Conservation (phyloP, 768 basidiomycete genomes). For the Suillus subluteus region DNA sequence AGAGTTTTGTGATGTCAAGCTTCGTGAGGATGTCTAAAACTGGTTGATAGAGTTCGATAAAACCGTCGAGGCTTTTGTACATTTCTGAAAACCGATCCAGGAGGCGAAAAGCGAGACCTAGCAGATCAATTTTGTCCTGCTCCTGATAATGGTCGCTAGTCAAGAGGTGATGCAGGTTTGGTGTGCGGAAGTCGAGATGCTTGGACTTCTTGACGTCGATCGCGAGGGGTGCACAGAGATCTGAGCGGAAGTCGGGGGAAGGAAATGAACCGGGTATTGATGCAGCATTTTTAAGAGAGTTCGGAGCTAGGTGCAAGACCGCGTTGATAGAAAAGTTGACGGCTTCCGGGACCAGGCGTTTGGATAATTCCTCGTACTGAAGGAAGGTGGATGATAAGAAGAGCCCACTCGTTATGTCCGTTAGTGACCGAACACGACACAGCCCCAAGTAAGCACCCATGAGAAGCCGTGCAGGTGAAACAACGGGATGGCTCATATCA, state of each 20-base stretch:
- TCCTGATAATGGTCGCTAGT: slow-evolving; percentile 36
- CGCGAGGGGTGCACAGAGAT: slow-evolving; percentile 43
- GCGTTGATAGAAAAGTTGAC: slow-evolving; percentile 79
- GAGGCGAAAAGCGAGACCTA: slow-evolving; percentile 65
- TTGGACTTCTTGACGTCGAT: slow-evolving; percentile 45
- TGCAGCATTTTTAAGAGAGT: slow-evolving; percentile 45
- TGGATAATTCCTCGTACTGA: slow-evolving; percentile 85
- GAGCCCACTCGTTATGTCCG: slow-evolving; percentile 82
- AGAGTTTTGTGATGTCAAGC: slow-evolving; percentile 49
- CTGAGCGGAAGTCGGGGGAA: slow-evolving; percentile 66
- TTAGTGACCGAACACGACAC: slow-evolving; percentile 71
- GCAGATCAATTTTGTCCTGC: slow-evolving; percentile 74
- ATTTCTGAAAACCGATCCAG: slow-evolving; percentile 70
- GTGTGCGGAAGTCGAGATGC: slow-evolving; percentile 42
- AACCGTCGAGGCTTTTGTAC: slow-evolving; percentile 79
- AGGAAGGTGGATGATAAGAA: slow-evolving; percentile 86
- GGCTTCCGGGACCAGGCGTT: slow-evolving; percentile 87
- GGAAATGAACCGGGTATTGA: slow-evolving; percentile 74
- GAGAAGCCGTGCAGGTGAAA: slow-evolving; percentile 83
- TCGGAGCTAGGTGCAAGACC: slow-evolving; percentile 75
- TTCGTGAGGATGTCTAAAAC: slow-evolving; percentile 58
- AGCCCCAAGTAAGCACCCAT: slow-evolving; percentile 92
- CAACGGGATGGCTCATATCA: slow-evolving; percentile 89
- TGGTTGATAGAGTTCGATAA: slow-evolving; percentile 84
- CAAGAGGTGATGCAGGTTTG: slow-evolving; percentile 52